Evolutionary conservation across 139 green algal genomes (phyloP).

Genomic region (Chlamydomonas schloesseri): DNA sequence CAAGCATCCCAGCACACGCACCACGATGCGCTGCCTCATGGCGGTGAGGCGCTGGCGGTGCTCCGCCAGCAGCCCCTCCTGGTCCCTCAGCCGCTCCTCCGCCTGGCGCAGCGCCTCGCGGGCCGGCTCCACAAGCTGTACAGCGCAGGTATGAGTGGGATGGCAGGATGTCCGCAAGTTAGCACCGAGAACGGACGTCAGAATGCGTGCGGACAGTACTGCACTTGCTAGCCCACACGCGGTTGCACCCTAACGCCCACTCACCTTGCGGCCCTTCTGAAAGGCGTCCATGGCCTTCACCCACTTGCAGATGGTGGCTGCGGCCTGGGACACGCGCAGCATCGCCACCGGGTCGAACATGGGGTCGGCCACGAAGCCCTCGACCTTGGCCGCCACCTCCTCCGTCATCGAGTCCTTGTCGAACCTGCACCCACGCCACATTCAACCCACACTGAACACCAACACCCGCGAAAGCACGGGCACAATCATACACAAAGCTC

Average conservation of each 20-base stretch:
- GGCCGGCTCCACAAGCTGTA: slow-evolving; percentile 70
- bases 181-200: too few relatives aligned
- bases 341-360: slow-evolving; percentile 51
- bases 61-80: slow-evolving; percentile 49
- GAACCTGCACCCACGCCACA: slow-evolving; percentile 51
- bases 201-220: too few relatives aligned
- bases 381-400: slow-evolving; percentile 53
- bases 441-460: too few relatives aligned
- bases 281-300: slow-evolving; percentile 55
- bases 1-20: background rate
- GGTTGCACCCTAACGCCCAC: too few relatives aligned
- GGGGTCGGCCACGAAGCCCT: slow-evolving; percentile 46
- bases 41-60: slow-evolving; percentile 10
- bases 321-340: slow-evolving; percentile 28
- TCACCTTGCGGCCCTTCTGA: slow-evolving; percentile 56
- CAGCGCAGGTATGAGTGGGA: too few relatives aligned
- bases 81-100: slow-evolving; percentile 52
- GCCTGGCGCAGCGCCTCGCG: slow-evolving; percentile 52
- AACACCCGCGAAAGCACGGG: too few relatives aligned
- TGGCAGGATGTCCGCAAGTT: background rate
- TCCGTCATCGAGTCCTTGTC: slow-evolving; percentile 74
- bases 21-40: slow-evolving; percentile 36
- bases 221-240: too few relatives aligned
- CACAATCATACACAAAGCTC: too few relatives aligned
- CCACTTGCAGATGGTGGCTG: slow-evolving; percentile 53